Percentiles rank a stretch among this genome's conserved stretches.
Evolutionary conservation across 805 yeast species (phyloP).

Genomic region (Candida namnaoensis): DNA sequence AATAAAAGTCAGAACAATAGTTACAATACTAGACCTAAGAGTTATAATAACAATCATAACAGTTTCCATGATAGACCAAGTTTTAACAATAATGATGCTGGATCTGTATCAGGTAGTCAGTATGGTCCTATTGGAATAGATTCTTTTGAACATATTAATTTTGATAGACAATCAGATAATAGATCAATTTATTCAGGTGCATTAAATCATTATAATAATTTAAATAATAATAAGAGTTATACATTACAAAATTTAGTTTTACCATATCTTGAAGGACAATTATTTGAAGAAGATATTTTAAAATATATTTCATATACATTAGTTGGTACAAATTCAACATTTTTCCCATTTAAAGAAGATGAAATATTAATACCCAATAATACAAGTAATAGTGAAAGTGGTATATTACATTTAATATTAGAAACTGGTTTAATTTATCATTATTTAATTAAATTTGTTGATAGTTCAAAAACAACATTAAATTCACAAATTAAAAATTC

Average conservation of each 20-base stretch:
- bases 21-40: background rate
- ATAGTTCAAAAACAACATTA: slow-evolving; percentile 17
- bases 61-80: background rate
- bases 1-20: background rate
- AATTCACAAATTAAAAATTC: slow-evolving; percentile 56
- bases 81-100: slow-evolving; percentile 2
- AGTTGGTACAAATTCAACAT: slow-evolving; percentile 52
- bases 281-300: slow-evolving; percentile 33
- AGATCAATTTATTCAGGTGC: slow-evolving; percentile 23
- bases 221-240: slow-evolving; percentile 4
- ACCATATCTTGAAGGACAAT: slow-evolving; percentile 24
- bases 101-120: slow-evolving; percentile 3
- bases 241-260: slow-evolving; percentile 21
- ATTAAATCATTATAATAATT: background rate
- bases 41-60: background rate
- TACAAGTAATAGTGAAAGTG: slow-evolving; percentile 47
- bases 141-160: slow-evolving; percentile 25
- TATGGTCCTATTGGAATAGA: slow-evolving; percentile 20
- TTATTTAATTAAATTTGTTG: slow-evolving; percentile 26
- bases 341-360: slow-evolving; percentile 35
- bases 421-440: slow-evolving; percentile 70
- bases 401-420: slow-evolving; percentile 43
- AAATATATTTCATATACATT: slow-evolving; percentile 43
- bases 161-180: slow-evolving; percentile 27
- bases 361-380: slow-evolving; percentile 36